Base-by-base conservation (phyloP, 371 early-diverging fungal species). In the Syncephalastrum sp. region DNA sequence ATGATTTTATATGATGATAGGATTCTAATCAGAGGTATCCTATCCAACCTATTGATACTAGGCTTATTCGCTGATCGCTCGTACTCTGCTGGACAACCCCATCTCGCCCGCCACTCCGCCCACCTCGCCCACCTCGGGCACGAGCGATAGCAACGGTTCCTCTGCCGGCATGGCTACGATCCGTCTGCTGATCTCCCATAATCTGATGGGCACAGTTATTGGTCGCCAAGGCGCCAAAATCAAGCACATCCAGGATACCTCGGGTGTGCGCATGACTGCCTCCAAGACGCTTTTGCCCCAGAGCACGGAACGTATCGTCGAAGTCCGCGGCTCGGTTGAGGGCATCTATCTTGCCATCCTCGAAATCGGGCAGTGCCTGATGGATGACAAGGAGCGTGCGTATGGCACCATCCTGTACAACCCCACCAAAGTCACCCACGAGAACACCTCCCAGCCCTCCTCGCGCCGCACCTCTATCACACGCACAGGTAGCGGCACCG, bases 171-270 rank as follows among this genome's bases (percentile, higher is more conserved):
- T 59, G 17, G 59, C 60, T 33, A 65, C 70, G 13, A 70, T 93
- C 53, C 91, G 92, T 49, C 68, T 93, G 42, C 75, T 93, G 62
- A 85, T 93, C 60, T 86, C 92, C 41, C 91, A 92, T 67, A 87
- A 87, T 63, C 70, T 91, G 52, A 91, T 93, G 90, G 94, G 94
- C 27, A 87, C 91, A 15, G 84, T 93, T 53, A 93, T 93, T 69
- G 94, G 93, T 49, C 87, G 89, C 48, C 89, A 89, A 69, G 94
- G 94, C 29, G 71, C 83, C 56, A 90, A 89, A 74, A 92, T 93
- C 66, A 91, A 91, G 75, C 85, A 88, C 59, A 91, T 93, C 58
- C 93, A 91, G 75, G 92, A 93, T 59, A 67, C 77, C 14, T 88
- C 90, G 16, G 88, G 90, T 51, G 87, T 87, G 24, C 88, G 89